A percentile compares a stretch with the other conserved stretches of the same genome.
Evolutionary conservation across 75 land plant species (phyloP).

Genomic region (Picea glauca): DNA sequence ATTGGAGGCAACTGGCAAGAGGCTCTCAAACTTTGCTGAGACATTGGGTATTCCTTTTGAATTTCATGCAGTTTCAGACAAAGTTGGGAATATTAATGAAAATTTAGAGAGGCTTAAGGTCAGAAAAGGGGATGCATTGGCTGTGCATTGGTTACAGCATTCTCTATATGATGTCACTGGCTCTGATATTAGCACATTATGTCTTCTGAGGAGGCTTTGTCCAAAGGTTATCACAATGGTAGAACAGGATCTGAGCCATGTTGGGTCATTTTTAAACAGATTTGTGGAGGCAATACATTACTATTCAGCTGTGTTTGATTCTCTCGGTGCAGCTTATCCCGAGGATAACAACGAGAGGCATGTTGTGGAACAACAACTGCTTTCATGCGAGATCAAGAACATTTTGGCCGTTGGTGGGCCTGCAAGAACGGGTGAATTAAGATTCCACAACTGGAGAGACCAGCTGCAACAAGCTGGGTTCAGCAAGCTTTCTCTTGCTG

Average conservation of each 20-base stretch:
- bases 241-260: conserved; percentile 62
- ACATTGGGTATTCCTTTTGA: conserved; percentile 63
- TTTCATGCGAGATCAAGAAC: conserved; percentile 70
- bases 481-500: conserved; percentile 40
- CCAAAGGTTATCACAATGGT: conserved; percentile 63
- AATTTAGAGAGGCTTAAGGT: conserved; percentile 1
- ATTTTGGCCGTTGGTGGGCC: conserved; percentile 66
- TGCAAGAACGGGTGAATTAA: conserved; percentile 50
- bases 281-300: conserved; percentile 77
- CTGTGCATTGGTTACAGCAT: conserved; percentile 78
- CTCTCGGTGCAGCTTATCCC: conserved; percentile 31
- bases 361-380: conserved; percentile 63
- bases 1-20: conserved; percentile 54
- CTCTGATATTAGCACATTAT: conserved; percentile 43
- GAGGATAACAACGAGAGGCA: conserved; percentile 40
- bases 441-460: conserved; percentile 63
- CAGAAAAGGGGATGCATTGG: conserved; percentile 29
- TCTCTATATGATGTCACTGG: conserved; percentile 79
- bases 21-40: conserved; percentile 68
- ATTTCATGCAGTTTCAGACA: conserved; percentile 45
- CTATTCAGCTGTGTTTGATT: conserved; percentile 75
- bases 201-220: conserved; percentile 23
- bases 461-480: conserved; percentile 52
- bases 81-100: conserved; percentile 32
- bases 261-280: conserved; percentile 41